Evolutionary conservation across 306 rosid genomes (phyloP).

Genomic region (Parietaria judaica): DNA sequence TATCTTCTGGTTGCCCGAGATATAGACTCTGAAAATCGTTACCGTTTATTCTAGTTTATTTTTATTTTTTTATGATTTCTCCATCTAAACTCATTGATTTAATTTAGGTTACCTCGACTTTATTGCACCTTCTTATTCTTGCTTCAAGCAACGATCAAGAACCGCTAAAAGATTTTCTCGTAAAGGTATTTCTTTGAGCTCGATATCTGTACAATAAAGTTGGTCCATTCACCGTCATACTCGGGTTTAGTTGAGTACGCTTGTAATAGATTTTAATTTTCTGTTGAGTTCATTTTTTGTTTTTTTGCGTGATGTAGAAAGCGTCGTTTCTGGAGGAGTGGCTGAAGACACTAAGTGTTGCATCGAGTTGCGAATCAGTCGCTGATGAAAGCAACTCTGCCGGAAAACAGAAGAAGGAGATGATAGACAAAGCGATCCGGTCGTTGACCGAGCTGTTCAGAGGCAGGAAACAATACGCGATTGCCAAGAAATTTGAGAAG

Average conservation of each 20-base stretch:
- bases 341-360: conserved; percentile 52
- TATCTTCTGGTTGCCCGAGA: no score
- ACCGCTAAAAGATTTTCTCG: conserved; percentile 60
- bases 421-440: conserved; percentile 54
- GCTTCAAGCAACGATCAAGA: conserved; percentile 50
- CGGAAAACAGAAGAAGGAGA: conserved; percentile 48
- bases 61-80: background rate
- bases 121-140: conserved; percentile 74
- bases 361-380: conserved; percentile 27
- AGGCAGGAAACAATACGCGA: conserved; percentile 37
- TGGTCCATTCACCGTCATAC: background rate
- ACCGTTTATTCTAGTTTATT: background rate
- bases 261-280: background rate
- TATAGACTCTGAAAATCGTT: background rate
- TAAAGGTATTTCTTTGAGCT: conserved; percentile 33
- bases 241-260: no score
- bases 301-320: conserved; percentile 35
- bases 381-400: conserved; percentile 32
- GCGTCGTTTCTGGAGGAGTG: conserved; percentile 69
- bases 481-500: conserved; percentile 55
- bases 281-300: background rate
- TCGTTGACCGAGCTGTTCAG: conserved; percentile 54
- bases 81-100: conserved; percentile 4
- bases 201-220: background rate
- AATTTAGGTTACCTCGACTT: conserved; percentile 68